phyloP scores from a whole-genome alignment of 202 grass and related monocot species.

The Thinopyrum obtusiflorum region DNA sequence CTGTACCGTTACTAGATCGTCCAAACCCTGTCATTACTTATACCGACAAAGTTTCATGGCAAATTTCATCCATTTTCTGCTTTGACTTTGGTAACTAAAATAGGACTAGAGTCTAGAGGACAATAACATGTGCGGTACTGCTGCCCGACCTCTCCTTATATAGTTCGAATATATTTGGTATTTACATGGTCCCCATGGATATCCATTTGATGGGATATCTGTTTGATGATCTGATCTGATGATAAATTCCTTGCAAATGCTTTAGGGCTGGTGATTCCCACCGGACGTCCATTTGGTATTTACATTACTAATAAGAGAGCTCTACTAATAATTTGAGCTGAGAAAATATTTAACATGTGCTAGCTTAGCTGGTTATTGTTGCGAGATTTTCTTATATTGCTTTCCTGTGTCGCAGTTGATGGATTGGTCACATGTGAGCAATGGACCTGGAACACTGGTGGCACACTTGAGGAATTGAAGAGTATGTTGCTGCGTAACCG shows the following conservation, averaged over 20 bases:
- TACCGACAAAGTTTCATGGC: background rate
- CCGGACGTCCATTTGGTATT: background rate
- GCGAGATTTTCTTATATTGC: slow-evolving; percentile 34
- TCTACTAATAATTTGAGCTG: background rate
- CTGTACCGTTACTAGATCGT: background rate
- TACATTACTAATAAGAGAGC: background rate
- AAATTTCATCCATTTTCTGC: background rate
- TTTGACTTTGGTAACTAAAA: slow-evolving; percentile 1
- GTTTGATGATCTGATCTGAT: background rate
- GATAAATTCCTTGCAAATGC: background rate
- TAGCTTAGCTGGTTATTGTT: background rate
- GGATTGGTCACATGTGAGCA: slow-evolving; percentile 67
- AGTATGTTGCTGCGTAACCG: slow-evolving; percentile 48
- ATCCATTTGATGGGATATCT: background rate
- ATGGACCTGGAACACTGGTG: slow-evolving; percentile 48
- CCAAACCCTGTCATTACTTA: background rate
- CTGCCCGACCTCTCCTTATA: background rate
- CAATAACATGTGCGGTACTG: background rate
- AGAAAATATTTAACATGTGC: background rate
- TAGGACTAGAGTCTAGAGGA: background rate
- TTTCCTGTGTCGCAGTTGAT: slow-evolving; percentile 51
- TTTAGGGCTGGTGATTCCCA: background rate
- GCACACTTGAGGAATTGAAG: slow-evolving; percentile 42
- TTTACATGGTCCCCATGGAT: background rate
- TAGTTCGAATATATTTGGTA: background rate